phyloP scores from a whole-genome alignment of 768 basidiomycete species.

The Gymnopilus dilepis region DNA sequence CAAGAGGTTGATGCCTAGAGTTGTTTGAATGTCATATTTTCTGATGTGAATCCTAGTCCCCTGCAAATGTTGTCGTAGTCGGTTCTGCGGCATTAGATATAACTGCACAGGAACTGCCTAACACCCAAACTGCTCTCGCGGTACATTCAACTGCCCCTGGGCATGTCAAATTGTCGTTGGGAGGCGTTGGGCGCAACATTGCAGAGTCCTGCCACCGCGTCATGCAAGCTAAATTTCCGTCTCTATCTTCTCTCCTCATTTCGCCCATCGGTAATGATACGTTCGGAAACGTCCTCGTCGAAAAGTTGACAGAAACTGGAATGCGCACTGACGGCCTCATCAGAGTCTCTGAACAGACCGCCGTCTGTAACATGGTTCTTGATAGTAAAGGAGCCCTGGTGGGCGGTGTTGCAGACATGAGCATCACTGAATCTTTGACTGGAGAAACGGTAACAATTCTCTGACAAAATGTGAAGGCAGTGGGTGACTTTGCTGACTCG shows the following conservation, averaged over 20 bases:
- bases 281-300: constrained; percentile 70
- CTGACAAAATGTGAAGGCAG: neutral
- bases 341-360: constrained; percentile 51
- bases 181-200: constrained; percentile 95
- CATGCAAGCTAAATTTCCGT: constrained; percentile 40
- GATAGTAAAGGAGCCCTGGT: constrained; percentile 73
- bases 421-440: constrained; percentile 57
- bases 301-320: constrained; percentile 63
- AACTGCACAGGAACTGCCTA: constrained; percentile 55
- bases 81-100: constrained; percentile 93
- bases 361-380: constrained; percentile 88
- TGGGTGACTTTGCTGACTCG: neutral
- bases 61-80: constrained; percentile 68
- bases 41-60: constrained; percentile 23
- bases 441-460: constrained; percentile 43
- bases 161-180: constrained; percentile 68
- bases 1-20: constrained; percentile 4
- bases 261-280: constrained; percentile 79
- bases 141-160: constrained; percentile 82
- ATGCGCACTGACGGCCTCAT: constrained; percentile 85
- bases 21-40: neutral
- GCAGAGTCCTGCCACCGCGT: constrained; percentile 87
- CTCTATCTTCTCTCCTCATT: constrained; percentile 61
- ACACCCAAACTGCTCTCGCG: constrained; percentile 40
- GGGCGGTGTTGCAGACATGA: constrained; percentile 95